These are phyloP conservation scores for Cladosporium colombiae DNA, from an alignment of 2,329 filamentous ascomycete genomes.

Conservation along the genomic window DNA sequence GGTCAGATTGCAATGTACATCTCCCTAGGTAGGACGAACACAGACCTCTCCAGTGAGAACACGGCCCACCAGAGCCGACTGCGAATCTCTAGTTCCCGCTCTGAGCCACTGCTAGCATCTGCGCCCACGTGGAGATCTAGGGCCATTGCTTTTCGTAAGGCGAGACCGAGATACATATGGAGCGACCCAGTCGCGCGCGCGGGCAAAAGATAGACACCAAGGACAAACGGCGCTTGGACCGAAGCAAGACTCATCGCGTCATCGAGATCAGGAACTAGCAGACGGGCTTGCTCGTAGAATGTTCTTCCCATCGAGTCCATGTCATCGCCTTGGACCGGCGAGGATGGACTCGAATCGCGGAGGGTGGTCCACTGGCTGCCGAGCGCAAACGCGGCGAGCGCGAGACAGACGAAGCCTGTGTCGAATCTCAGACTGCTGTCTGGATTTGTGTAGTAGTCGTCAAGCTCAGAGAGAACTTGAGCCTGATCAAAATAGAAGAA, in stretches of 20 bases:
- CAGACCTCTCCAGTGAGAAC: slow-evolving; percentile 16
- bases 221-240: slow-evolving; percentile 17
- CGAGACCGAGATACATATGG: slow-evolving; percentile 17
- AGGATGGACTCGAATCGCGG: background rate
- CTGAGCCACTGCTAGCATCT: background rate
- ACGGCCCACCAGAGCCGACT: slow-evolving; percentile 17
- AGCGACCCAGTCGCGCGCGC: slow-evolving; percentile 9
- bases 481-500: slow-evolving; percentile 21
- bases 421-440: no score
- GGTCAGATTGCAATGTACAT: no score
- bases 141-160: slow-evolving; percentile 12
- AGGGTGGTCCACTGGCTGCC: slow-evolving; percentile 18
- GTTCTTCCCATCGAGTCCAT: background rate
- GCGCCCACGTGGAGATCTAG: slow-evolving; percentile 4
- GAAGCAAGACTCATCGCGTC: slow-evolving; percentile 13
- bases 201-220: slow-evolving; percentile 17
- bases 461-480: background rate
- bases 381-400: slow-evolving; percentile 7
- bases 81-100: background rate
- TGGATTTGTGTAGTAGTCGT: background rate
- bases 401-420: no score
- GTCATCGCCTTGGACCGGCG: background rate
- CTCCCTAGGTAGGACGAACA: no score
- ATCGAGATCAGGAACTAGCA: slow-evolving; percentile 13
- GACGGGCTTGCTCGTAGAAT: background rate